phyloP scores from a whole-genome alignment of 169 alveolate species.

The Plasmodium ovale region DNA sequence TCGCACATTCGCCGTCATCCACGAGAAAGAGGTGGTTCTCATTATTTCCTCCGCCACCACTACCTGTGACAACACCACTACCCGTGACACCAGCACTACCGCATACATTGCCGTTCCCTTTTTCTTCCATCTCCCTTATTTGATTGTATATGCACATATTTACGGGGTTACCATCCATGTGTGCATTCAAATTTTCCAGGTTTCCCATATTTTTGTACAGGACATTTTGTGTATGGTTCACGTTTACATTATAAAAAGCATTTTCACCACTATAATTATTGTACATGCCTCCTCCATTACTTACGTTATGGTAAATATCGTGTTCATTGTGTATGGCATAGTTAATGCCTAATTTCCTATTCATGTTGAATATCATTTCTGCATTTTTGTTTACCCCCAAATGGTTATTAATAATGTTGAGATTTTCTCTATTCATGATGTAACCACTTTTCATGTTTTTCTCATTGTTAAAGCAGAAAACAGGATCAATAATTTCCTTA shows the following conservation, averaged over 20 bases:
- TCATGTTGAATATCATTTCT: conserved; percentile 5
- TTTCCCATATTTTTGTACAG: conserved; percentile 12
- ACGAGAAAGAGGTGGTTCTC: not conserved
- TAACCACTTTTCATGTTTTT: conserved; percentile 11
- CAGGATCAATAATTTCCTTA: not conserved
- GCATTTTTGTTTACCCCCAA: conserved; percentile 13
- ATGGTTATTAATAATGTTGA: not conserved
- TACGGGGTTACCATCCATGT: not conserved
- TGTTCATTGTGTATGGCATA: not conserved
- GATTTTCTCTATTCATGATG: not conserved
- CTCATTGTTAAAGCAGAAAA: not conserved
- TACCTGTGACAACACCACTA: too few species aligned
- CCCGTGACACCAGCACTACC: too few species aligned
- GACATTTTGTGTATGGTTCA: conserved; percentile 13
- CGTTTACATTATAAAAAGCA: not conserved
- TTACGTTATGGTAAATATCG: not conserved
- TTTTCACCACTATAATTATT: conserved; percentile 5
- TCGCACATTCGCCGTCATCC: not conserved
- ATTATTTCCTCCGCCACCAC: not conserved
- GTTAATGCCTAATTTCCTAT: not conserved
- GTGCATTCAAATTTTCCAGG: not conserved
- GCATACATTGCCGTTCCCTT: too few species aligned
- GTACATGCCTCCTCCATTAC: not conserved
- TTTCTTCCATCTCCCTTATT: too few species aligned
- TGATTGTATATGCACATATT: not conserved